Evolutionary conservation across 352 stramenopile species (phyloP), one percentile per base, ranked within the genome.

Genomic region (Phytophthora sansomeana): DNA sequence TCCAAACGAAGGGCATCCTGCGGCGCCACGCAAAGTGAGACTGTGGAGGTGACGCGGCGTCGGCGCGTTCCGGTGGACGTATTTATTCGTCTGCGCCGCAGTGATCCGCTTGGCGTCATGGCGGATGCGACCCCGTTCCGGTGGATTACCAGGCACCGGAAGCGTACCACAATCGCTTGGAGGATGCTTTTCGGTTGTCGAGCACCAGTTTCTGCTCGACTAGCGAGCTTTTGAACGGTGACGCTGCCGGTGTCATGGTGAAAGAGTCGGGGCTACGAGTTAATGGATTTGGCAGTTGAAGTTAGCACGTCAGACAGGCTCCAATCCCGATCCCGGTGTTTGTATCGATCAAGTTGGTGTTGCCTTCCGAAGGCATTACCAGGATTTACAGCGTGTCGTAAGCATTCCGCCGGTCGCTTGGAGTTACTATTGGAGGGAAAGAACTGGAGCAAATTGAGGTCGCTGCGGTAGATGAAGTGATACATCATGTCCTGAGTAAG

Each of bases 91-190:
- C 50, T 36, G 14, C 35, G 33, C 16, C 33, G 43, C 5, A 2
- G 14, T 66, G 63, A 65, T 41, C 28, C 44, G 46, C 32, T 57
- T 41, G 26, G 32, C 48, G 63, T 65, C 62, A 69, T 33, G 30
- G 10, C 24, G 33, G 38, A 41, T 41, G 24, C 17, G 36, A 38
- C 13, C 17, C 17, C n/a, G 5, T 26, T 48, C 39, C 35, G 24
- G 48, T 36, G 24, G 62, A 66, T 71, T 71, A 67, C 56, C 56
- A 67, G 63, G 63, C 56, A 57, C 56, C 41, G 24, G 56, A 62
- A 71, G 63, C 63, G 63, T 71, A 71, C 63, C 63, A 43, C 49
- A 67, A 71, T 67, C 56, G 36, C 3, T n/a, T 32, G 33, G 44
- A 29, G 30, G 49, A 54, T 32, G 41, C 19, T n/a, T 33, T 58